Percentiles rank a stretch among this genome's conserved stretches.
Conservation (phyloP, 345 rosid genomes). For the Rubroshorea leprosula region DNA sequence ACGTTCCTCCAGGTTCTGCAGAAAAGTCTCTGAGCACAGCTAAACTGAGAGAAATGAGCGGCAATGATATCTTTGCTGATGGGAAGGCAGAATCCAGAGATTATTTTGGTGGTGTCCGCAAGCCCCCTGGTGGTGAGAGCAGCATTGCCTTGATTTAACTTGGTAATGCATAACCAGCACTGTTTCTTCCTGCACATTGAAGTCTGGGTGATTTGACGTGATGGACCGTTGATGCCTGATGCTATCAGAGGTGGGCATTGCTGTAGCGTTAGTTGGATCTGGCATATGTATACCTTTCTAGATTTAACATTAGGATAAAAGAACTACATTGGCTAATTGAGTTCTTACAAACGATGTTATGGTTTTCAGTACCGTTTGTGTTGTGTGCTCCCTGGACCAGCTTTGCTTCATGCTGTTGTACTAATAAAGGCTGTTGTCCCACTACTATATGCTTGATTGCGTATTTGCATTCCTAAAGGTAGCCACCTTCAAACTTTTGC, state of each 20-base stretch:
- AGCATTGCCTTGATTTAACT: slow-evolving; percentile 55
- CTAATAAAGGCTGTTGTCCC: neutral
- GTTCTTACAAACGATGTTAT: slow-evolving; percentile 2
- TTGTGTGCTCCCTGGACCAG: slow-evolving; percentile 10
- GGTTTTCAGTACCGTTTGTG: neutral
- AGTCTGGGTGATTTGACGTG: slow-evolving; percentile 19
- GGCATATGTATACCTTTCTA: neutral
- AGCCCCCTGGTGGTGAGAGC: slow-evolving; percentile 94
- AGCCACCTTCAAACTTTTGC: too few relatives aligned
- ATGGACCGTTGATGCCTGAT: slow-evolving; percentile 5
- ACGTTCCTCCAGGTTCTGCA: slow-evolving; percentile 50
- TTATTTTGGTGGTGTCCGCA: slow-evolving; percentile 70
- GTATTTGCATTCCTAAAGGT: too few relatives aligned
- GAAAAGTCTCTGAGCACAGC: slow-evolving; percentile 70
- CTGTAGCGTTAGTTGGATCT: neutral
- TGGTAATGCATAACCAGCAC: neutral
- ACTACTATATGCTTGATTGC: too few relatives aligned
- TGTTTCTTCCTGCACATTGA: neutral
- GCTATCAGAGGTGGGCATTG: too few relatives aligned
- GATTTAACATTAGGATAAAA: neutral
- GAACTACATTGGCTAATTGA: neutral
- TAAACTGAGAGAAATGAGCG: slow-evolving; percentile 78
- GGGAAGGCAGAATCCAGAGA: slow-evolving; percentile 69
- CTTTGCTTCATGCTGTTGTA: neutral
- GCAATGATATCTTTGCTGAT: slow-evolving; percentile 72